Base-by-base conservation (phyloP, 192 early-diverging fungal species). In the Entomortierella lignicola region DNA sequence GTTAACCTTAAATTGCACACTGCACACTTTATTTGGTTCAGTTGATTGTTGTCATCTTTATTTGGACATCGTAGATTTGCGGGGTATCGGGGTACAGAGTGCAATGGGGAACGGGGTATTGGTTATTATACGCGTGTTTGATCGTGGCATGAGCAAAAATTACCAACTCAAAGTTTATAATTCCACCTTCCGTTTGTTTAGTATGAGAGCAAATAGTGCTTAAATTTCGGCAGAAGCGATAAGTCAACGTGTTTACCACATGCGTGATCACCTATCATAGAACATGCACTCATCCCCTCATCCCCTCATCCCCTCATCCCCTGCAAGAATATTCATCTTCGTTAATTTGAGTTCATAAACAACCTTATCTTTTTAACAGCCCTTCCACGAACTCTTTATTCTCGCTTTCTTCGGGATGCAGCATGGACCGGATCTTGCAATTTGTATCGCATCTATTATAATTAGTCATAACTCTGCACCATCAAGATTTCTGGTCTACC, bases 191-290 rank as follows among this genome's bases (percentile, higher is more conserved):
- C 20, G 20, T 47, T 31, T 17, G 3, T 15, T 54, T 47, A 50
- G 10, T 10, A 37, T 7, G 34, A 10, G 34, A 37, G 4, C 4
- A 37, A 10, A 10, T 37, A 7, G 21, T 48, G 17, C 26, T 47
- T 47, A 20, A 20, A 20, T 20, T 15, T 47, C 44, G 12, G 2
- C 17, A 47, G 34, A 4, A 37, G 42, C 32, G 60, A 62, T 62
- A 63, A 63, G 69, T 62, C 69, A 71, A 63, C 69, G 60, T 71
- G 60, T 63, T 69, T 69, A 30, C 2, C 44, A 12, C 20, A 47
- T 5, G 44, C 15, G 44, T 47, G 44, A 47, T 47, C 17, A 15
- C n/a, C n/a, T n/a, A n/a, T n/a, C n/a, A n/a, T n/a, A n/a, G n/a
- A n/a, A n/a, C n/a, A n/a, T n/a, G n/a, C n/a, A n/a, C n/a, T n/a